Evolutionary conservation across 202 grass and related monocot species (phyloP), one percentile per base, ranked within the genome.

Genomic region (Zizania palustris): DNA sequence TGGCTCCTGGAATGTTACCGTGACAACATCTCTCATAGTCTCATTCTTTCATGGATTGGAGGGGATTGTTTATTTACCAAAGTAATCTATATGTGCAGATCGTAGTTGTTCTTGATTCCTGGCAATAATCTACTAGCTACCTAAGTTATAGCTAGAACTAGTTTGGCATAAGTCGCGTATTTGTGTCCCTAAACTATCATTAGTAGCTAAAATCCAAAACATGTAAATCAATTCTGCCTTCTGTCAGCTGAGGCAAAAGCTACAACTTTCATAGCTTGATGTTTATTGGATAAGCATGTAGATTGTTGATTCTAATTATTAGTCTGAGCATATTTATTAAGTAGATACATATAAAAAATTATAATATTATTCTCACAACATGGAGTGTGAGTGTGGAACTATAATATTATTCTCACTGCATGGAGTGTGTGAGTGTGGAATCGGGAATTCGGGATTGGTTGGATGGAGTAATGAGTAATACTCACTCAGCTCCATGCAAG

Each of bases 21-120:
- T 18, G 65, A 45, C 59, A 40, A 76, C 78, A 65, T 65, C 14
- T 81, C 54, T 41, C 1, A 19, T 20, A n/a, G n/a, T n/a, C n/a
- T n/a, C 28, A 28, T 28, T 65, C 2, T 41, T 15, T 48, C 46
- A 11, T 35, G 18, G 14, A 36, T 48, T 19, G 53, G 33, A 51
- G n/a, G 65, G 54, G 42, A 20, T 15, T 45, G 42, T 67, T 78
- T 40, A 10, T 35, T 7, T 21, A 35, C 33, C 15, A n/a, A 57
- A 46, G 3, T 12, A 13, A 76, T 62, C 43, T 36, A 12, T 45
- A 20, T 8, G 22, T 49, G 28, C 34, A 20, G 33, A 2, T 36
- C 70, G 22, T 67, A 46, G 49, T 58, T 74, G 74, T 67, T 49
- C 16, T 15, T 35, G 4, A 38, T 13, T 21, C 19, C 3, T 51